These are phyloP conservation scores for Microbotryum lychnidis-dioicae DNA, from an alignment of 1,284 basidiomycete genomes.

Conservation along the genomic window DNA sequence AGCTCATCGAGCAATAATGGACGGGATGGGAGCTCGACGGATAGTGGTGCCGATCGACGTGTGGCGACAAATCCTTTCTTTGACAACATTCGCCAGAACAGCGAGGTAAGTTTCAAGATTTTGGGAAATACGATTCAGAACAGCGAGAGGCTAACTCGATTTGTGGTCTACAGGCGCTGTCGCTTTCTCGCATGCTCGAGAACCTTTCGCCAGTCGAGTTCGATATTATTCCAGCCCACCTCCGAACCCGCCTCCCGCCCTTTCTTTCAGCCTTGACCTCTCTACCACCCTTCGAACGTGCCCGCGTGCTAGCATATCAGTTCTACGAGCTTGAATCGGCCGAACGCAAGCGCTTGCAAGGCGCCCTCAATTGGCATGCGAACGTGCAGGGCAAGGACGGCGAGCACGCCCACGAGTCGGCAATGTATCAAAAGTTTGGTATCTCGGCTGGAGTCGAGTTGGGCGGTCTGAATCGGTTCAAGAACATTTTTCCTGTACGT, in stretches of 20 bases:
- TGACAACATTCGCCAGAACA: slow-evolving; percentile 90
- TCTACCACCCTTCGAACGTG: slow-evolving; percentile 49
- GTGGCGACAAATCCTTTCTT: slow-evolving; percentile 46
- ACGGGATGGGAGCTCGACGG: background rate
- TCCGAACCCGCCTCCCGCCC: slow-evolving; percentile 53
- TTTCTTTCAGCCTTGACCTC: slow-evolving; percentile 71
- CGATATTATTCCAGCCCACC: slow-evolving; percentile 44
- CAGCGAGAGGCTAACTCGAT: slow-evolving; percentile 48
- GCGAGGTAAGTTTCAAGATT: slow-evolving; percentile 48
- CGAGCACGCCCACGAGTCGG: slow-evolving; percentile 9
- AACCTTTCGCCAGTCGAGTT: slow-evolving; percentile 69
- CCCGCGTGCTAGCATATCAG: slow-evolving; percentile 74
- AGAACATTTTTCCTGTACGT: slow-evolving; percentile 50
- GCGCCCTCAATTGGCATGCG: slow-evolving; percentile 85
- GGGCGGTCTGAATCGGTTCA: slow-evolving; percentile 68
- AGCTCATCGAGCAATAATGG: background rate
- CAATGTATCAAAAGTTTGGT: slow-evolving; percentile 62
- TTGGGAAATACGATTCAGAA: slow-evolving; percentile 52
- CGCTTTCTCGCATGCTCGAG: slow-evolving; percentile 37
- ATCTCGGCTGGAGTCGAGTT: slow-evolving; percentile 95
- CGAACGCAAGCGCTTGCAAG: slow-evolving; percentile 80
- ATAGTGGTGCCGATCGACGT: background rate
- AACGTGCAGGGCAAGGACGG: slow-evolving; percentile 16
- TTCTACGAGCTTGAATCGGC: slow-evolving; percentile 84
- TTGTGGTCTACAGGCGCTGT: slow-evolving; percentile 23